phyloP scores from a whole-genome alignment of 164 flowering plant species.

The Vitis riparia region DNA sequence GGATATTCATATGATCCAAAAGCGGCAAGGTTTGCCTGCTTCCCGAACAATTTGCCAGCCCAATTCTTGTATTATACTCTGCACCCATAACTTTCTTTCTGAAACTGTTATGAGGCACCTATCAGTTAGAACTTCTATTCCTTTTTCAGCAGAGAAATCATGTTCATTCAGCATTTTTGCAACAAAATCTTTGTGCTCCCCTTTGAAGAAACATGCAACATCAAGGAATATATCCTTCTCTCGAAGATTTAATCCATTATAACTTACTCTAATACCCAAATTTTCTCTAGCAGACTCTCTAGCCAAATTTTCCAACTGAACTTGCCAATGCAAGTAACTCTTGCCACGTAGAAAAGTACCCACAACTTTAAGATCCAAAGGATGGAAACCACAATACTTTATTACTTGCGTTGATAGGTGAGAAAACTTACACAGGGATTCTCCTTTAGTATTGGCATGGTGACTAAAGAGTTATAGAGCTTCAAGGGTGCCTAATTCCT shows the following conservation, averaged over 20 bases:
- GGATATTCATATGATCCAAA: too few relatives aligned
- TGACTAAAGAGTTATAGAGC: not conserved
- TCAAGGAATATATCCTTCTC: constrained; percentile 2
- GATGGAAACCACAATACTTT: not conserved
- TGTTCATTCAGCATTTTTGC: not conserved
- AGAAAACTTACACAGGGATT: too few relatives aligned
- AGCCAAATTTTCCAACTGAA: constrained; percentile 3
- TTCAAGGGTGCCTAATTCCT: not conserved
- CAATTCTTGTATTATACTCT: not conserved
- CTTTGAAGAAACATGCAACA: constrained; percentile 1
- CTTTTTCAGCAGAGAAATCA: not conserved
- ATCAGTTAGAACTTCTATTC: not conserved
- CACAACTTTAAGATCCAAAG: constrained; percentile 7
- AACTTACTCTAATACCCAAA: not conserved
- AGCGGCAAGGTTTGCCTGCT: too few relatives aligned
- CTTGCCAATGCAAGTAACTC: not conserved
- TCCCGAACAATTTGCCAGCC: constrained; percentile 3
- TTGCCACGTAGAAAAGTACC: constrained; percentile 8
- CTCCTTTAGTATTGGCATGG: not conserved
- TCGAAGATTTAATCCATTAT: not conserved
- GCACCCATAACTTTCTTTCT: constrained; percentile 6
- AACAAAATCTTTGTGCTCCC: not conserved
- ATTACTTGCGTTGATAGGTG: not conserved
- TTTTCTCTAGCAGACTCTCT: not conserved
- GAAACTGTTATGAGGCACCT: constrained; percentile 1